These are phyloP conservation scores for Beta macrorhiza DNA, from an alignment of 179 eudicot genomes.

Conservation along the genomic window DNA sequence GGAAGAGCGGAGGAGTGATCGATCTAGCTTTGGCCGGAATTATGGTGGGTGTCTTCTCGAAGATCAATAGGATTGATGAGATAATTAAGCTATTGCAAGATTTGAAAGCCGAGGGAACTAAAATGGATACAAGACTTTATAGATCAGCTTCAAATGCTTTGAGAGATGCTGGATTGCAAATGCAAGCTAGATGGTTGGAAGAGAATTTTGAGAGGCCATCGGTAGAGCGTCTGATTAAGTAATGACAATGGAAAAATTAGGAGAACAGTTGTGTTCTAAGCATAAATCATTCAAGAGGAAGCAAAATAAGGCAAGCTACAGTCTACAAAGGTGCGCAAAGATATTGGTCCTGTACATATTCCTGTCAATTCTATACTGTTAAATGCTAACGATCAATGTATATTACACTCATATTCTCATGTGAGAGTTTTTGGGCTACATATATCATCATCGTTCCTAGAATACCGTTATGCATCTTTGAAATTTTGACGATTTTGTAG, in stretches of 20 bases:
- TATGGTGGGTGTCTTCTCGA: constrained; percentile 85
- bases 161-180: constrained; percentile 71
- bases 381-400: constrained; percentile 16
- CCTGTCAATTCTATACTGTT: background rate
- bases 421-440: background rate
- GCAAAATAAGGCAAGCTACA: background rate
- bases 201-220: constrained; percentile 40
- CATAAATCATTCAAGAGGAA: background rate
- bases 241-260: background rate
- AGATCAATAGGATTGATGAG: constrained; percentile 60
- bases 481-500: too few species aligned
- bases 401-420: background rate
- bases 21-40: constrained; percentile 84
- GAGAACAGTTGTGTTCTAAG: background rate
- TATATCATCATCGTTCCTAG: background rate
- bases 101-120: constrained; percentile 59
- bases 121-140: constrained; percentile 64
- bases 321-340: background rate
- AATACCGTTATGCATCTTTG: background rate
- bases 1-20: constrained; percentile 56
- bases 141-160: constrained; percentile 72
- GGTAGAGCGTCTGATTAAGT: constrained; percentile 20
- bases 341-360: constrained; percentile 5
- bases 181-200: constrained; percentile 65
- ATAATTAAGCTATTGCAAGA: constrained; percentile 72